Base-by-base conservation (phyloP, 116 monocot species). In the Cymodocea nodosa region DNA sequence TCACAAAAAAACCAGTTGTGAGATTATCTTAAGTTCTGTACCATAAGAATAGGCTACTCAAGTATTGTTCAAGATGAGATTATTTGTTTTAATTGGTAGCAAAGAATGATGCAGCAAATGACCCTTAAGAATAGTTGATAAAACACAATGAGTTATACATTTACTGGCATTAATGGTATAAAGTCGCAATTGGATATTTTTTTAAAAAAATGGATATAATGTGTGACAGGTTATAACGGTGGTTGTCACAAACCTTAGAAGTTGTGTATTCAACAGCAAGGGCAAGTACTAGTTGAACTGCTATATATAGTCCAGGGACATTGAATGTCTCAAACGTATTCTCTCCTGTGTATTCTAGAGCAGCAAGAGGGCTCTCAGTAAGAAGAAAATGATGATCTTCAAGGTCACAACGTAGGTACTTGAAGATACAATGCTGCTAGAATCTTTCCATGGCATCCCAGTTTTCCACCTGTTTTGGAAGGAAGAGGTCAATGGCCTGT, bases 241-340 rank as follows among this genome's bases (percentile, higher is more conserved):
- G 35, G 2, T 14, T 19, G 39, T 30, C 61, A 82, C 79, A 8
- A 80, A 97, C 97, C 91, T 91, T 88, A 0, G 92, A 81, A 71
- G 97, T 97, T 56, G 85, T 97, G 69, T 91, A 97, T 44, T 88
- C 91, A 73, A 88, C 97, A 68, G 97, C 88, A 73, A 97, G 90
- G n/a, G 97, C 97, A 73, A 97, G 91, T 0, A 97, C 97, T 40
- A 91, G 97, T 34, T 97, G 97, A 50, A 91, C 91, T 23, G 87
- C 97, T 67, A 97, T 91, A 68, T 97, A 97, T 6, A 97, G 64
- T 11, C 97, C 91, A 68, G 91, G 91, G 24, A 87, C 78, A 79
- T 97, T 97, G 76, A 97, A 97, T 65, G 97, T 97, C 73, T 97
- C 97, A 68, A 97, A 97, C 97, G 91, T 88, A 40, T 91, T 97